phyloP scores from a whole-genome alignment of 2,329 filamentous ascomycete genomes.

The Aureobasidium lini region DNA sequence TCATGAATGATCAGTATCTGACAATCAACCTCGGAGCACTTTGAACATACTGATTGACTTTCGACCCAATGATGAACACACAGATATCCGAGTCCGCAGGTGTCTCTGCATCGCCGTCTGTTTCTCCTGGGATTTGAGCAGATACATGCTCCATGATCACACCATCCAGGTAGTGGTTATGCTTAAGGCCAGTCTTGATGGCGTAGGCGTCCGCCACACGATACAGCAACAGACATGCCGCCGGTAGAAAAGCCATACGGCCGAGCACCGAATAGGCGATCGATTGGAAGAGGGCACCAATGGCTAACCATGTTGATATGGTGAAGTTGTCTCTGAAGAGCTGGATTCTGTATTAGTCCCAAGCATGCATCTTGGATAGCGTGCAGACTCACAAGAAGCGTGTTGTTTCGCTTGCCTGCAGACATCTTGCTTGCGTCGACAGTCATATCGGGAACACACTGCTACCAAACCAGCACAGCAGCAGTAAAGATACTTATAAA shows the following conservation, averaged over 20 bases:
- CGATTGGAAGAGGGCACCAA: slow-evolving; percentile 35
- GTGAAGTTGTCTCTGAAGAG: slow-evolving; percentile 32
- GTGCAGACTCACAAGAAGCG: background rate
- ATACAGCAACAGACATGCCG: slow-evolving; percentile 28
- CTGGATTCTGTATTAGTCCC: slow-evolving; percentile 11
- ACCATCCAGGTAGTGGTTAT: slow-evolving; percentile 33
- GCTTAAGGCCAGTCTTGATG: slow-evolving; percentile 27
- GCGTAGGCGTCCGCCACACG: slow-evolving; percentile 28
- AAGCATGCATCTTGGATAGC: background rate
- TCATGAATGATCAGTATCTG: background rate
- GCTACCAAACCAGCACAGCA: no score
- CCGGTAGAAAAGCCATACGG: slow-evolving; percentile 30
- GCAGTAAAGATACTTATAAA: no score
- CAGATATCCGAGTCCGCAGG: slow-evolving; percentile 27
- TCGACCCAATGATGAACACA: slow-evolving; percentile 34
- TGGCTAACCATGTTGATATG: slow-evolving; percentile 34
- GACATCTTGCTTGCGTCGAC: background rate
- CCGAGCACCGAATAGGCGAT: slow-evolving; percentile 29
- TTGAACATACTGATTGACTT: slow-evolving; percentile 25
- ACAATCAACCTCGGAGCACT: background rate
- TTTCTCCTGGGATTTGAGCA: slow-evolving; percentile 32
- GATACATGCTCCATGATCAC: slow-evolving; percentile 30
- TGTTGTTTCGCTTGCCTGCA: background rate
- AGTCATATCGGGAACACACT: no score
- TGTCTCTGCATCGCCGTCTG: slow-evolving; percentile 26